Evolutionary conservation across 371 early-diverging fungal genomes (phyloP).

Genomic region (Cokeromyces recurvatus): DNA sequence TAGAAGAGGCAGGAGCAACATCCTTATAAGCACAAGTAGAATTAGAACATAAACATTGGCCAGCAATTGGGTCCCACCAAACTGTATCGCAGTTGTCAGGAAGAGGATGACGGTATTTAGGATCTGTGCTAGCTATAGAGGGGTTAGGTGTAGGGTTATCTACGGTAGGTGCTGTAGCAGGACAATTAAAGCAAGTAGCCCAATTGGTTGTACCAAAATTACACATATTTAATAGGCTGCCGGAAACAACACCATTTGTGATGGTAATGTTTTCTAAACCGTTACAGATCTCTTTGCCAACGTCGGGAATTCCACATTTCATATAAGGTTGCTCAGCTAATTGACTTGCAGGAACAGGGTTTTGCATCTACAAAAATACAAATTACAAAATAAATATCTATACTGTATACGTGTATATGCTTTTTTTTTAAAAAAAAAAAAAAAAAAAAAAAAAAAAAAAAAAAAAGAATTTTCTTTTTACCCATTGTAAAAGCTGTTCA

Average conservation of each 20-base stretch:
- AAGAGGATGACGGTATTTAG: slow-evolving; percentile 49
- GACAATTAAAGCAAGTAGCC: slow-evolving; percentile 68
- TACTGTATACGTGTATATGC: background rate
- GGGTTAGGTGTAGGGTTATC: slow-evolving; percentile 51
- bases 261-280: slow-evolving; percentile 55
- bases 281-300: slow-evolving; percentile 71
- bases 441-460: background rate
- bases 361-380: slow-evolving; percentile 43
- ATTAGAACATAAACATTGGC: slow-evolving; percentile 50
- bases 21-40: slow-evolving; percentile 50
- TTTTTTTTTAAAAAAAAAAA: background rate
- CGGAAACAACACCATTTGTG: slow-evolving; percentile 42
- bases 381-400: background rate
- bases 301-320: slow-evolving; percentile 56
- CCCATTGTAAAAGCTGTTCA: slow-evolving; percentile 61
- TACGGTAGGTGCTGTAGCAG: slow-evolving; percentile 44
- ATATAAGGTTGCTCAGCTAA: slow-evolving; percentile 53
- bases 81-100: slow-evolving; percentile 65
- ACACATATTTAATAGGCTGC: slow-evolving; percentile 43
- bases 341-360: slow-evolving; percentile 61
- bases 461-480: slow-evolving; percentile 5
- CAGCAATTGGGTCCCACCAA: slow-evolving; percentile 72
- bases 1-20: slow-evolving; percentile 36
- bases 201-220: slow-evolving; percentile 52
- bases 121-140: slow-evolving; percentile 29